Evolutionary conservation across 192 early-diverging fungal genomes (phyloP).

Genomic region (Podila clonocystis): DNA sequence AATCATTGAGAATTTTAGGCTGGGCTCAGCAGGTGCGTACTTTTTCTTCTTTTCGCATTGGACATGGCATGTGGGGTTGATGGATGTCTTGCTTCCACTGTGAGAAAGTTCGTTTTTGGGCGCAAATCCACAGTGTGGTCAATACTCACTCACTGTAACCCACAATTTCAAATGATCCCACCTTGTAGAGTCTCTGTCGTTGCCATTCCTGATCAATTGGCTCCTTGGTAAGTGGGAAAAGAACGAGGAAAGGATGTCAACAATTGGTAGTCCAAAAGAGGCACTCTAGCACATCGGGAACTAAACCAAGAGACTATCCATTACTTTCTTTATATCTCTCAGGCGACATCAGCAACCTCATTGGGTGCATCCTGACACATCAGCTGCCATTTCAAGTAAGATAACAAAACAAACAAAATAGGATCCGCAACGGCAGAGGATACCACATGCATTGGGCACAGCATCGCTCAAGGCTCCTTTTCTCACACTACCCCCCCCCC

Average conservation of each 20-base stretch:
- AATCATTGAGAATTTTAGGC: slow-evolving; percentile 63
- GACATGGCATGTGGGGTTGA: background rate
- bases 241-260: too few species aligned
- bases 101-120: too few species aligned
- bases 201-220: slow-evolving; percentile 73
- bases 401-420: background rate
- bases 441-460: background rate
- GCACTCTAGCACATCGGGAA: background rate
- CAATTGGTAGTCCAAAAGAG: background rate
- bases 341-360: slow-evolving; percentile 77
- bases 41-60: background rate
- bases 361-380: slow-evolving; percentile 74
- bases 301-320: background rate
- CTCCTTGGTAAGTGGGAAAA: slow-evolving; percentile 57
- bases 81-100: background rate
- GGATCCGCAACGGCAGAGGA: background rate
- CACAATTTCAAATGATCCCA: background rate
- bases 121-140: background rate
- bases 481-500: background rate
- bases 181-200: slow-evolving; percentile 58
- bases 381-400: slow-evolving; percentile 83
- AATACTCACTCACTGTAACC: background rate
- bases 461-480: too few species aligned
- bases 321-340: slow-evolving; percentile 12
- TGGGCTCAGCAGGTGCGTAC: slow-evolving; percentile 49